Base-by-base conservation (phyloP, 164 flowering plant genomes). In the Liquidambar formosana region DNA sequence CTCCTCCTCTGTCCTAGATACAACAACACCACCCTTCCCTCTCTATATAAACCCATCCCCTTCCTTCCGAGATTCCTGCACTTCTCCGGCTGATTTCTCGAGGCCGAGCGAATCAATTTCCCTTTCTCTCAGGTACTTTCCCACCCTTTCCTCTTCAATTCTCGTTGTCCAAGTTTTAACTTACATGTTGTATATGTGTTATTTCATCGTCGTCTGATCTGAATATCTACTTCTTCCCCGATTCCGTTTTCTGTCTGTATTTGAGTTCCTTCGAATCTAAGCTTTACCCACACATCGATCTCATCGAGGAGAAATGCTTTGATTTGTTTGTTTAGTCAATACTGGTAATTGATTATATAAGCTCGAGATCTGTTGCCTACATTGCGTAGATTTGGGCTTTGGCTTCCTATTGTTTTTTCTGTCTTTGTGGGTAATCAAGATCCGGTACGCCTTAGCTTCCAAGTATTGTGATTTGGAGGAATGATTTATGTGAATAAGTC, bases 1-100 rank as follows among this genome's bases (percentile, higher is more conserved):
- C 74, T 68, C 68, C 38, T 27, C 57, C 33, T 65, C 64, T 19
- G 22, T 62, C 74, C 64, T 65, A 38, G n/a, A 38, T n/a, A n/a
- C n/a, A n/a, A n/a, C n/a, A n/a, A n/a, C n/a, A n/a, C n/a, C n/a
- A n/a, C n/a, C n/a, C n/a, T n/a, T n/a, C n/a, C n/a, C 70, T 27
- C 51, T 8, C 49, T 71, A 27, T 60, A 5, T 25, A 43, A 51
- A 21, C 10, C 38, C 59, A 15, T 18, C 11, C 5, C 25, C 11
- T 4, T 9, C 41, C 61, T 16, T 43, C 58, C 69, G 21, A 19
- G 9, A 1, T 43, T 69, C 43, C 65, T 26, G 58, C 53, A 44
- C 41, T 61, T 22, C 46, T 51, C 61, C 26, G 67, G 25, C 57
- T 23, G 46, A 4, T 22, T 0, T 23, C 10, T 14, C 26, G 6